These are phyloP conservation scores for Neurospora sp. DNA, from an alignment of 495 filamentous ascomycete species.

Conservation along the genomic window DNA sequence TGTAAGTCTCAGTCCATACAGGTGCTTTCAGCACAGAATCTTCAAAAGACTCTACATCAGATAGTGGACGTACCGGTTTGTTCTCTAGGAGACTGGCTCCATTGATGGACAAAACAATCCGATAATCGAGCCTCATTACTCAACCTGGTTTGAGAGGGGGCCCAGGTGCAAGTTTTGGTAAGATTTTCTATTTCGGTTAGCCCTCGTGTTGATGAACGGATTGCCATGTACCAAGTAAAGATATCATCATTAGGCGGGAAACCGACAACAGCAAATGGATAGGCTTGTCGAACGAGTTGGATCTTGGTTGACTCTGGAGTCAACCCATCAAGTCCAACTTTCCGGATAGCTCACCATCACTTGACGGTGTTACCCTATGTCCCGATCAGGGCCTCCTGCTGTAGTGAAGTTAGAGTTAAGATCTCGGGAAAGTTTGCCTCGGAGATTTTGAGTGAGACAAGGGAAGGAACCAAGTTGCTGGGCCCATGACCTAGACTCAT, in stretches of 20 bases:
- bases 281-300: not conserved
- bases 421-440: not conserved
- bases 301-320: not conserved
- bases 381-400: too few species aligned
- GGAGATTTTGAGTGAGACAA: not conserved
- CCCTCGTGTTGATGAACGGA: not conserved
- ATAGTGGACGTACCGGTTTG: not conserved
- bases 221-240: not conserved
- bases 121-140: not conserved
- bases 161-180: not conserved
- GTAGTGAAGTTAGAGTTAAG: not conserved
- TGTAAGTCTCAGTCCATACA: not conserved
- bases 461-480: not conserved
- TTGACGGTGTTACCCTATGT: too few species aligned
- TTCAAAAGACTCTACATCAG: not conserved
- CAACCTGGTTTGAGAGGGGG: too few species aligned
- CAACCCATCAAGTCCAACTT: too few species aligned
- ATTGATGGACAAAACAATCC: not conserved
- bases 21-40: not conserved
- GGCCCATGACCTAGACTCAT: not conserved
- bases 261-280: not conserved
- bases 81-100: not conserved
- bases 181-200: not conserved
- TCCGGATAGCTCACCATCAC: too few species aligned
- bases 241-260: not conserved